A percentile compares a stretch with the other conserved stretches of the same genome.
Evolutionary conservation across 306 rosid species (phyloP).

Genomic region (Cucumis hystrix): DNA sequence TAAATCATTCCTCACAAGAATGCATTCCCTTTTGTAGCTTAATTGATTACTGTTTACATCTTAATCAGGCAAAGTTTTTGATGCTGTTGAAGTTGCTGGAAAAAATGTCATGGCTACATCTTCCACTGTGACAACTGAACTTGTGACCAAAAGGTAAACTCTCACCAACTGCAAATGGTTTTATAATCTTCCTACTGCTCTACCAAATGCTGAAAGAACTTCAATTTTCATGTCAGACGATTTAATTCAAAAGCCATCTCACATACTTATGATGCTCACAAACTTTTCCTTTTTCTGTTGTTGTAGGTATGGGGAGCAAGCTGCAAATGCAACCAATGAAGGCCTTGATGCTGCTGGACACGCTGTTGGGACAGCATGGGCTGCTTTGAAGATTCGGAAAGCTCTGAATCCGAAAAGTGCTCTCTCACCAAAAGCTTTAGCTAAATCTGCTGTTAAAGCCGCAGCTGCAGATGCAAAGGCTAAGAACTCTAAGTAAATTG

Average conservation of each 20-base stretch:
- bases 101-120: constrained; percentile 86
- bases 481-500: constrained; percentile 32
- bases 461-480: constrained; percentile 44
- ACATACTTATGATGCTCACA: neutral
- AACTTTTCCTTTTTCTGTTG: constrained; percentile 1
- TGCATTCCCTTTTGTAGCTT: neutral
- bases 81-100: constrained; percentile 89
- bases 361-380: constrained; percentile 82
- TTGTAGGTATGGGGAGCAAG: constrained; percentile 83
- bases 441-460: constrained; percentile 63
- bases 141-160: constrained; percentile 61
- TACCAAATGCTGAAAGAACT: neutral
- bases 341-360: constrained; percentile 91
- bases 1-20: neutral
- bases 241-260: neutral
- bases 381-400: constrained; percentile 65
- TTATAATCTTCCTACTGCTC: neutral
- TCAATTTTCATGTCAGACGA: neutral
- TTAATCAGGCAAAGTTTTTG: constrained; percentile 65
- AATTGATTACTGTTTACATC: neutral
- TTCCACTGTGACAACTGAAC: constrained; percentile 76
- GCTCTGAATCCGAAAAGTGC: constrained; percentile 69
- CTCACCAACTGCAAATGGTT: constrained; percentile 2
- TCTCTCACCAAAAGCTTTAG: constrained; percentile 51
- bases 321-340: constrained; percentile 63